A percentile compares a stretch with the other conserved stretches of the same genome.
Evolutionary conservation across 345 rosid genomes (phyloP).

Genomic region (Tarenaya hassleriana): DNA sequence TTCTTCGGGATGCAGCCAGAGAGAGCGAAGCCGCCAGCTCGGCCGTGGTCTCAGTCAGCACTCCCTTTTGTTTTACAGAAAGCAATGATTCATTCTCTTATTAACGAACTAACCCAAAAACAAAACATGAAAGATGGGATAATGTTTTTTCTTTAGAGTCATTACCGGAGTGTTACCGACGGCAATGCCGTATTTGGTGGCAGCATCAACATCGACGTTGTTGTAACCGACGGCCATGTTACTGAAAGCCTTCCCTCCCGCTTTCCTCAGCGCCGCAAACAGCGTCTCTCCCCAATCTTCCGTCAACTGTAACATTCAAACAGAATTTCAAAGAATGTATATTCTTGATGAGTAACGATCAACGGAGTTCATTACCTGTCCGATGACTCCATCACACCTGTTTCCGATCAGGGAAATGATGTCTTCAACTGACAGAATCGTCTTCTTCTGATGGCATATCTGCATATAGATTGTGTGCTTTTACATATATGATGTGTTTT

Average conservation of each 20-base stretch:
- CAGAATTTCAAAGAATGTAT: slow-evolving; percentile 1
- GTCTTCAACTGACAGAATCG: slow-evolving; percentile 88
- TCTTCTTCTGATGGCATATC: slow-evolving; percentile 93
- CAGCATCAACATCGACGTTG: slow-evolving; percentile 93
- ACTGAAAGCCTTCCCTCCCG: slow-evolving; percentile 90
- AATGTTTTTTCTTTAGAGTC: too few relatives aligned
- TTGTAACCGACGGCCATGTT: slow-evolving; percentile 99
- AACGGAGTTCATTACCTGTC: too few relatives aligned
- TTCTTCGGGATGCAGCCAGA: slow-evolving; percentile 84
- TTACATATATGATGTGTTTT: too few relatives aligned
- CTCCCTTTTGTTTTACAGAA: slow-evolving; percentile 57
- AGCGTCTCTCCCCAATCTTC: slow-evolving; percentile 96
- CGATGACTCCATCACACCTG: slow-evolving; percentile 92
- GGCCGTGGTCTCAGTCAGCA: slow-evolving; percentile 93
- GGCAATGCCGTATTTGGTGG: slow-evolving; percentile 85
- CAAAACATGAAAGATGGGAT: slow-evolving; percentile 13
- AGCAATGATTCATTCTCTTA: slow-evolving; percentile 2
- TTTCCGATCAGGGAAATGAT: slow-evolving; percentile 79
- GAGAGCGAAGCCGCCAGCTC: slow-evolving; percentile 96
- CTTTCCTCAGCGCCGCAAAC: slow-evolving; percentile 79
- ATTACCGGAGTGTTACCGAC: slow-evolving; percentile 94
- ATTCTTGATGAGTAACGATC: too few relatives aligned
- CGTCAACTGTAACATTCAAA: slow-evolving; percentile 49
- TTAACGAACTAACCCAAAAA: background rate
- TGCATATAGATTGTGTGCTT: slow-evolving; percentile 7